Conservation (phyloP, 202 grass and related monocot species). For the Schoenoplectus triqueter region DNA sequence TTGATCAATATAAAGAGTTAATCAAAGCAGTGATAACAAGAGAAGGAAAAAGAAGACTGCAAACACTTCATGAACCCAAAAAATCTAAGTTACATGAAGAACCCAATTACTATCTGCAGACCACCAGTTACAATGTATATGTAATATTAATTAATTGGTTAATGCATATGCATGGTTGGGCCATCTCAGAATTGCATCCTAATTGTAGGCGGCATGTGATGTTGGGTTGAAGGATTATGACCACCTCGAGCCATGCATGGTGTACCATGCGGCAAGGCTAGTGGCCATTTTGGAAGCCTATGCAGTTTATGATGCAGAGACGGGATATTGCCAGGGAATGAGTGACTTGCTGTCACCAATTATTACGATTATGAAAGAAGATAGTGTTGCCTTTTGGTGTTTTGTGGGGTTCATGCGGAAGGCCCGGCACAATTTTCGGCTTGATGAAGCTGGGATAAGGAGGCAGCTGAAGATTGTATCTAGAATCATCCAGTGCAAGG, state of each 20-base stretch:
- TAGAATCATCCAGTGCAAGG: conserved; percentile 95
- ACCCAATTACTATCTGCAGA: background rate
- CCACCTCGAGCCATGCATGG: conserved; percentile 70
- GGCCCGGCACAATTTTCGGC: conserved; percentile 89
- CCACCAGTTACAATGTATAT: background rate
- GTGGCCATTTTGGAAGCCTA: conserved; percentile 87
- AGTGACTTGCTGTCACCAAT: conserved; percentile 94
- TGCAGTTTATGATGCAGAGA: conserved; percentile 80
- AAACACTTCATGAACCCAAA: background rate
- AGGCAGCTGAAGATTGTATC: conserved; percentile 90
- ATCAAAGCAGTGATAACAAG: background rate
- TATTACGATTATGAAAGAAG: conserved; percentile 75
- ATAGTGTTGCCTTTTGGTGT: conserved; percentile 91
- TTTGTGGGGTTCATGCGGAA: conserved; percentile 93
- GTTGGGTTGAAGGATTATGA: conserved; percentile 81
- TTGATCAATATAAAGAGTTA: conserved; percentile 3
- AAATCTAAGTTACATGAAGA: background rate
- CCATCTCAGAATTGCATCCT: conserved; percentile 14
- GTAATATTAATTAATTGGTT: conserved; percentile 18
- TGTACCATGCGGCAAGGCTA: conserved; percentile 77
- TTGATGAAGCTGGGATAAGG: conserved; percentile 80
- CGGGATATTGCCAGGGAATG: conserved; percentile 97
- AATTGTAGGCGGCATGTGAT: conserved; percentile 49
- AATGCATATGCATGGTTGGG: conserved; percentile 22
- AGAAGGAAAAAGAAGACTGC: background rate